These are phyloP conservation scores for Salix udensis DNA, from an alignment of 345 rosid species.

Conservation along the genomic window DNA sequence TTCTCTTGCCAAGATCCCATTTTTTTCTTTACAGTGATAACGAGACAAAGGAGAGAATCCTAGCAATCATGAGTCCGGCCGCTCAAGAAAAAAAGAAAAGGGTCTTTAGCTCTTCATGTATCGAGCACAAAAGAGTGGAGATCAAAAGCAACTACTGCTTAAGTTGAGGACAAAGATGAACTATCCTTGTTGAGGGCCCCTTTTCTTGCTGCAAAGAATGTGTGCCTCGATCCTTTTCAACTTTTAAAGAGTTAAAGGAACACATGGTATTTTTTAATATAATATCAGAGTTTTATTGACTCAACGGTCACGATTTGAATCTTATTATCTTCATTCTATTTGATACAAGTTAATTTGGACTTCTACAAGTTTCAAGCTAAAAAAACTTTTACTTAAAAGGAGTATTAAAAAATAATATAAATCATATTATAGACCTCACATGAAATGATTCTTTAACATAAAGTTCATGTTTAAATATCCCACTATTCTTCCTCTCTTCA, in stretches of 20 bases:
- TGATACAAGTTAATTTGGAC: too few relatives aligned
- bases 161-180: slow-evolving; percentile 27
- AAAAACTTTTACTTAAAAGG: fast-evolving
- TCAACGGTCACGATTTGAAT: fast-evolving
- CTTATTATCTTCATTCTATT: fast-evolving
- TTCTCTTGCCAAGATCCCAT: slow-evolving; percentile 10
- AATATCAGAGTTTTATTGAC: too few relatives aligned
- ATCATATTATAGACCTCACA: too few relatives aligned
- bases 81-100: slow-evolving; percentile 22
- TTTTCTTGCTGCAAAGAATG: slow-evolving; percentile 6
- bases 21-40: slow-evolving; percentile 15
- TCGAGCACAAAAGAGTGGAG: slow-evolving; percentile 26
- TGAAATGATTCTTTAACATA: neutral
- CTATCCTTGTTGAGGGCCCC: slow-evolving; percentile 15
- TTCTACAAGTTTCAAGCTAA: too few relatives aligned
- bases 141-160: slow-evolving; percentile 15
- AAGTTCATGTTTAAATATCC: slow-evolving; percentile 24
- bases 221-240: neutral
- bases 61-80: slow-evolving; percentile 42
- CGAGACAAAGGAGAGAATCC: slow-evolving; percentile 28
- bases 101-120: slow-evolving; percentile 3
- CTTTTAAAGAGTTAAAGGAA: neutral
- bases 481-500: slow-evolving; percentile 21
- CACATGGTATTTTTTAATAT: too few relatives aligned
- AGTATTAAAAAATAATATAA: too few relatives aligned